Evolutionary conservation across 2,329 filamentous ascomycete species (phyloP).

Genomic region (Tolypocladium tropicale): DNA sequence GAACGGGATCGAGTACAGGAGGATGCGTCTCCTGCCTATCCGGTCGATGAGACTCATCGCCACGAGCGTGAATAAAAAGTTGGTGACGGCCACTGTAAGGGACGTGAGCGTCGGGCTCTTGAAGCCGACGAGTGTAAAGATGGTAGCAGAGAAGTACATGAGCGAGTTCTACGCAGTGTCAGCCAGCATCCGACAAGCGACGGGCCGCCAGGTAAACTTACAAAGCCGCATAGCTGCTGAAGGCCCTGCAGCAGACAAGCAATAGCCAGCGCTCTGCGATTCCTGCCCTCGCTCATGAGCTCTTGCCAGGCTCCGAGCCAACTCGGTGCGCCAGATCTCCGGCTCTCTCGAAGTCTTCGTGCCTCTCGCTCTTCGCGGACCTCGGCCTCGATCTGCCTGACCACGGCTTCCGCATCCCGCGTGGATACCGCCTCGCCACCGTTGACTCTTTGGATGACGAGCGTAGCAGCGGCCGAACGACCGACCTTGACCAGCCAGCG

Average conservation of each 20-base stretch:
- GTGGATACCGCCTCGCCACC: conserved; percentile 33
- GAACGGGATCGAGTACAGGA: conserved; percentile 74
- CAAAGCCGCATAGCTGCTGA: conserved; percentile 82
- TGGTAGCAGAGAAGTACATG: conserved; percentile 85
- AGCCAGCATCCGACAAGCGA: background rate
- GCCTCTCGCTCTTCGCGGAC: conserved; percentile 58
- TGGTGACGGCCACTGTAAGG: conserved; percentile 71
- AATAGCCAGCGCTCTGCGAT: conserved; percentile 68
- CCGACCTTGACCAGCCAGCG: conserved; percentile 72
- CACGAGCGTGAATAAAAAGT: conserved; percentile 68
- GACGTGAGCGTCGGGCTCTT: conserved; percentile 69
- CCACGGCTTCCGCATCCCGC: conserved; percentile 44
- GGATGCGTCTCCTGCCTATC: conserved; percentile 67
- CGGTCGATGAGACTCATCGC: conserved; percentile 70
- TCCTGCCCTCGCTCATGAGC: conserved; percentile 47
- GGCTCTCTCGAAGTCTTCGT: conserved; percentile 21
- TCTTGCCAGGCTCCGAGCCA: conserved; percentile 41
- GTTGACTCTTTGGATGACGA: conserved; percentile 56
- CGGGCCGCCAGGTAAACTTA: conserved; percentile 25
- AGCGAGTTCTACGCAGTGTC: conserved; percentile 55
- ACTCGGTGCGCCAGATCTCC: conserved; percentile 15
- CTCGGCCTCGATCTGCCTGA: conserved; percentile 64
- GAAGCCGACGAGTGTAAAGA: conserved; percentile 71
- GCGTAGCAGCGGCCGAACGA: conserved; percentile 47
- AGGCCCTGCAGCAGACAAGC: conserved; percentile 79